Conservation (phyloP, 2,329 filamentous ascomycete species). For the Penicillium digitatum region DNA sequence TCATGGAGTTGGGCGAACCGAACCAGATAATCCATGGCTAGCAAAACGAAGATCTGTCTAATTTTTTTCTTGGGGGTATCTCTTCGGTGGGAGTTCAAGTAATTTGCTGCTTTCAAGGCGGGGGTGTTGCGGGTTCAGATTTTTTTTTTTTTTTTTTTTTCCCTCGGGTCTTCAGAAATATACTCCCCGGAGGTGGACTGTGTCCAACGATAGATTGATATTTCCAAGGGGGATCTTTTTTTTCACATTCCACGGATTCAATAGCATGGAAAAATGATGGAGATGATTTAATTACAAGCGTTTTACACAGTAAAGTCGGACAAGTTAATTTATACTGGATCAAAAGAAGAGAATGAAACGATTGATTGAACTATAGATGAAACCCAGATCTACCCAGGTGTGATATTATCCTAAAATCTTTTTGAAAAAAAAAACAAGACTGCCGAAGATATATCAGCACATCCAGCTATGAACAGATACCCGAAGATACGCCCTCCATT, state of each 20-base stretch:
- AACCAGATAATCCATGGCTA: conserved; percentile 70
- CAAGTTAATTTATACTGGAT: neutral
- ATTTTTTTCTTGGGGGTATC: neutral
- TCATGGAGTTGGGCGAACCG: conserved; percentile 87
- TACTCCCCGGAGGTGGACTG: neutral
- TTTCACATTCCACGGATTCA: too few relatives aligned
- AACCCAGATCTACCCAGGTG: conserved; percentile 1
- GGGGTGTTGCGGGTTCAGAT: conserved; percentile 18
- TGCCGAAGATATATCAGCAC: neutral
- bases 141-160: conserved; percentile 16
- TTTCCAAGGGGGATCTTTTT: too few relatives aligned
- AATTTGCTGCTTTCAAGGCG: conserved; percentile 10
- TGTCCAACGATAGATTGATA: neutral
- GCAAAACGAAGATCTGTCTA: neutral
- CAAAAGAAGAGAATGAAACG: neutral
- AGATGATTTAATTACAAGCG: neutral
- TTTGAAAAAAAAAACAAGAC: neutral
- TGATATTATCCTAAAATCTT: neutral
- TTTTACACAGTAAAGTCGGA: neutral
- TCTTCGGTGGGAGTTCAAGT: neutral
- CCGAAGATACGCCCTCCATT: conserved; percentile 29
- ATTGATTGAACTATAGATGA: neutral
- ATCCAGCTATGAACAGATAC: conserved; percentile 15
- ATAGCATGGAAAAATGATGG: too few relatives aligned
- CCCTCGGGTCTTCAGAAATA: conserved; percentile 10